phyloP scores from a whole-genome alignment of 73 alveolate genomes.

The Paramecium tetraurelia region DNA sequence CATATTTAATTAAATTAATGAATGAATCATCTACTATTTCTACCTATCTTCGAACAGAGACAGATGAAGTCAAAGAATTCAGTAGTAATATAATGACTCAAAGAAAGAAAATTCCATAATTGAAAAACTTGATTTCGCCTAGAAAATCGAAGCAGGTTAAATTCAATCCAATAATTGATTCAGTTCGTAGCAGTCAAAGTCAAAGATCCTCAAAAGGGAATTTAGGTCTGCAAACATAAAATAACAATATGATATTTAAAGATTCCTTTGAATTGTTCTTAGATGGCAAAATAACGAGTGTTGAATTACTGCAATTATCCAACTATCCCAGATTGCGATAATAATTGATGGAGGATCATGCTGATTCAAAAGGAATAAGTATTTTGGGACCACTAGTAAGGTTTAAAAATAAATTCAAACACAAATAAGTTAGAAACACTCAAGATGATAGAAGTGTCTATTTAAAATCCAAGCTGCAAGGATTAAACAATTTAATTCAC shows the following conservation, averaged over 20 bases:
- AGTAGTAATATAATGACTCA: background rate
- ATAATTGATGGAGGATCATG: background rate
- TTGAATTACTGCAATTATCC: constrained; percentile 15
- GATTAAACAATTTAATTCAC: background rate
- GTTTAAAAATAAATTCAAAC: background rate
- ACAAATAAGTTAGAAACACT: background rate
- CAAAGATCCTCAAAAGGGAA: background rate
- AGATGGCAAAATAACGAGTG: background rate
- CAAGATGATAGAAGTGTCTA: background rate
- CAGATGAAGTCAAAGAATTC: background rate
- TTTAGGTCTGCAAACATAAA: background rate
- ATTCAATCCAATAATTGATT: background rate
- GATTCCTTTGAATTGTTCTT: background rate
- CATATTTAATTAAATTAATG: background rate
- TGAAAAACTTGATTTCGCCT: background rate
- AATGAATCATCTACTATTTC: background rate
- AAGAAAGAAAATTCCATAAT: background rate
- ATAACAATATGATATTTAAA: background rate
- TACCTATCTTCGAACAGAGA: background rate
- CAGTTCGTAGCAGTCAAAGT: background rate
- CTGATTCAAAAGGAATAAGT: background rate
- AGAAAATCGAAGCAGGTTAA: background rate
- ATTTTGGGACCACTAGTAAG: background rate
- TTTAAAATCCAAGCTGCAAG: background rate
- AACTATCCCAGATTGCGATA: constrained; percentile 10